These are phyloP conservation scores for Globisporangium carolinianum DNA, from an alignment of 352 stramenopile species.

Conservation along the genomic window DNA sequence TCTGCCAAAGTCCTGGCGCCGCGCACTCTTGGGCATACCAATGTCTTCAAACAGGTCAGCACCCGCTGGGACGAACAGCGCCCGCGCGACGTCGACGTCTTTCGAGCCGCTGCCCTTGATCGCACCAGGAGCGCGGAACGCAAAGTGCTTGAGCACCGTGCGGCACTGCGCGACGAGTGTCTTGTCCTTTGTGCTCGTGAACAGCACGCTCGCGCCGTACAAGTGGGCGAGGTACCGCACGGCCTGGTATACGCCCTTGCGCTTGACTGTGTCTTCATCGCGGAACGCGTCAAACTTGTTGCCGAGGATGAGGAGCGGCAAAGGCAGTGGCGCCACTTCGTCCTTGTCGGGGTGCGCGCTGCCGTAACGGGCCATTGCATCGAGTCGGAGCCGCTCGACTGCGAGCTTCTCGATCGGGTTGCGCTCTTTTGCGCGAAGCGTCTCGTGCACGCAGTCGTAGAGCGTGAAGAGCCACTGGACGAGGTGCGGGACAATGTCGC, in stretches of 20 bases:
- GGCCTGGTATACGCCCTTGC: constrained; percentile 77
- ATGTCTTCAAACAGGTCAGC: constrained; percentile 75
- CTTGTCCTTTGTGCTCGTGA: constrained; percentile 87
- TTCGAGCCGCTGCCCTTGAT: constrained; percentile 44
- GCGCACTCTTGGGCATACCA: constrained; percentile 47
- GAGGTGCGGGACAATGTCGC: constrained; percentile 71
- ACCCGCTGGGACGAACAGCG: constrained; percentile 65
- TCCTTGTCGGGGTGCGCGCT: constrained; percentile 62
- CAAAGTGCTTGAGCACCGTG: constrained; percentile 49
- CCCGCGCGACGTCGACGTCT: constrained; percentile 58
- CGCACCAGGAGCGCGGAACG: constrained; percentile 36
- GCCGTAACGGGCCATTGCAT: constrained; percentile 49
- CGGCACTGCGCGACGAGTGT: constrained; percentile 62
- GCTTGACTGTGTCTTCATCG: constrained; percentile 80
- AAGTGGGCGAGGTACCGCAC: constrained; percentile 82
- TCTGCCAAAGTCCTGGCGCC: constrained; percentile 38
- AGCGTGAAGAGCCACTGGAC: constrained; percentile 72
- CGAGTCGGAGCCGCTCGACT: constrained; percentile 40
- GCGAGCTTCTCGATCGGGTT: constrained; percentile 53
- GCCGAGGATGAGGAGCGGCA: constrained; percentile 79
- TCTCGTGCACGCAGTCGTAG: constrained; percentile 43
- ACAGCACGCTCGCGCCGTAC: constrained; percentile 83
- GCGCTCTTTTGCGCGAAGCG: constrained; percentile 59
- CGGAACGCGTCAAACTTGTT: constrained; percentile 90
- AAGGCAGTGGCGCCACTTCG: constrained; percentile 57